These are phyloP conservation scores for Smithsoniella earleae DNA, from an alignment of 163 green algal genomes.

Conservation along the genomic window DNA sequence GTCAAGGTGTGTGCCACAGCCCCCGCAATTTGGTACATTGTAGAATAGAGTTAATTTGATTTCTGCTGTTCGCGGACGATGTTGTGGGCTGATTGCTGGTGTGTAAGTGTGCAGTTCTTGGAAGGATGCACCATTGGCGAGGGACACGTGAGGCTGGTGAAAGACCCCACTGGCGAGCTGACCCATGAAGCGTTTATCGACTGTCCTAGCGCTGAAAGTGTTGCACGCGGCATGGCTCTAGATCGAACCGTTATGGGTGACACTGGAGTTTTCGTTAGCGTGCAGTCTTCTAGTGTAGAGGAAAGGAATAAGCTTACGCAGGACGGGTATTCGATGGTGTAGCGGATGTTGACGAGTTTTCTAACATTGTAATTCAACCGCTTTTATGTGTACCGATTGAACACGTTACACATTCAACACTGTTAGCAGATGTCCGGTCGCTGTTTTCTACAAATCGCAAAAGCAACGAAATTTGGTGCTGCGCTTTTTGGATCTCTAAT, in stretches of 20 bases:
- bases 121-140: slow-evolving; percentile 28
- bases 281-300: background rate
- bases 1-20: background rate
- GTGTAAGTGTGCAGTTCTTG: slow-evolving; percentile 21
- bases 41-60: too few species aligned
- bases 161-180: background rate
- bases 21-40: too few species aligned
- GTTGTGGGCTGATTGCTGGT: background rate
- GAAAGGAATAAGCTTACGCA: slow-evolving; percentile 8
- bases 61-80: background rate
- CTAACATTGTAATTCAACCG: too few species aligned
- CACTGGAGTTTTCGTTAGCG: background rate
- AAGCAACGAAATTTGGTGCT: too few species aligned
- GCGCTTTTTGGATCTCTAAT: too few species aligned
- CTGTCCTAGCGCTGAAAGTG: slow-evolving; percentile 25
- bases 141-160: slow-evolving; percentile 26
- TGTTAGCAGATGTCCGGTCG: too few species aligned
- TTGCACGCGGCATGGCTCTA: slow-evolving; percentile 27
- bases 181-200: slow-evolving; percentile 23
- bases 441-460: too few species aligned
- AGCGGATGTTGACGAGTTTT: too few species aligned
- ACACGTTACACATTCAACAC: too few species aligned
- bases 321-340: background rate
- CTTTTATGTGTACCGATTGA: too few species aligned
- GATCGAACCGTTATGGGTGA: background rate